Conservation (phyloP, 1,284 basidiomycete species). For the Apiotrichum laibachii region DNA sequence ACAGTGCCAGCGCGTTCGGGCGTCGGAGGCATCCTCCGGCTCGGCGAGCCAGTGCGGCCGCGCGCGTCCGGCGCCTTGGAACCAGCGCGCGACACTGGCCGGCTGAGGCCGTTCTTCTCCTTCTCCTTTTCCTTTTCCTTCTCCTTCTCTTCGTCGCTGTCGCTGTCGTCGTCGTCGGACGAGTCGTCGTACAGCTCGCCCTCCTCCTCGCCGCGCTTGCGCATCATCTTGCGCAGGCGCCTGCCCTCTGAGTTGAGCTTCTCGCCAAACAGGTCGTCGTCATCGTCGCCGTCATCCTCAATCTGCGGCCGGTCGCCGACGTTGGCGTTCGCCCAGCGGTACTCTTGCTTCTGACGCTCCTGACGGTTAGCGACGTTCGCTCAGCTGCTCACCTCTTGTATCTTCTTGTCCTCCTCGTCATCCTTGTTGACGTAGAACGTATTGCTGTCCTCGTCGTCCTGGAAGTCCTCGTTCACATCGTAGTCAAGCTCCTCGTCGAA, state of each 20-base stretch:
- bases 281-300: constrained; percentile 31
- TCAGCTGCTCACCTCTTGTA: constrained; percentile 30
- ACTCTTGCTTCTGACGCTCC: constrained; percentile 44
- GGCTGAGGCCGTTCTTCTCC: constrained; percentile 24
- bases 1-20: constrained; percentile 35
- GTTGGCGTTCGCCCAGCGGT: constrained; percentile 41
- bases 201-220: constrained; percentile 28
- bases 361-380: constrained; percentile 4
- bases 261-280: constrained; percentile 37
- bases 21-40: constrained; percentile 12
- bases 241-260: constrained; percentile 39
- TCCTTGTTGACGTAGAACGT: constrained; percentile 45
- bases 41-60: constrained; percentile 24
- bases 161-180: constrained; percentile 22
- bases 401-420: constrained; percentile 44
- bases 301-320: constrained; percentile 46
- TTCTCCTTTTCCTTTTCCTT: constrained; percentile 26
- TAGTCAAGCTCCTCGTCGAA: constrained; percentile 47
- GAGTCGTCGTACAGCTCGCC: constrained; percentile 17
- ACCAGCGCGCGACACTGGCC: constrained; percentile 12
- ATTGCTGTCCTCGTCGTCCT: constrained; percentile 49
- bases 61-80: constrained; percentile 22
- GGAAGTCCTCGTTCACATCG: constrained; percentile 46
- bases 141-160: constrained; percentile 22
- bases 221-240: constrained; percentile 36